phyloP scores from a whole-genome alignment of 2,329 filamentous ascomycete species.

The Rugonectria rugulosa region DNA sequence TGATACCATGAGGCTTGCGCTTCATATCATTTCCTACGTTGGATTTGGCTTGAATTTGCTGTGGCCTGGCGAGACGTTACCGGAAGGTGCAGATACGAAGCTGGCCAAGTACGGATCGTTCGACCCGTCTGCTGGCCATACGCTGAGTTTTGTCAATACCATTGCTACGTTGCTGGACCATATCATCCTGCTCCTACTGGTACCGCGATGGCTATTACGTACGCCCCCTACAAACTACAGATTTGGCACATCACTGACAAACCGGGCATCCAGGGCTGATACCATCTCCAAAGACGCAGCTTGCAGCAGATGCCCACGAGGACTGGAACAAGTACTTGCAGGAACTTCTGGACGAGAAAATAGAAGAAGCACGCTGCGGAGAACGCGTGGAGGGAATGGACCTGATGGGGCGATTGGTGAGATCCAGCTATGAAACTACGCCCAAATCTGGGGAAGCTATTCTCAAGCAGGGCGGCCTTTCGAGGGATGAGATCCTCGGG shows the following conservation, averaged over 20 bases:
- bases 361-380: conserved; percentile 48
- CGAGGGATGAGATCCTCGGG: conserved; percentile 72
- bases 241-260: conserved; percentile 9
- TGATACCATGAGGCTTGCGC: conserved; percentile 70
- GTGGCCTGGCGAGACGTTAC: conserved; percentile 68
- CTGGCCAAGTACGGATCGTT: conserved; percentile 58
- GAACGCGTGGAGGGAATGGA: conserved; percentile 56
- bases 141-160: conserved; percentile 71
- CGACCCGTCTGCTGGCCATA: conserved; percentile 59
- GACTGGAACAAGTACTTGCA: conserved; percentile 76
- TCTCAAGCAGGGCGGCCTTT: conserved; percentile 50
- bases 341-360: conserved; percentile 71
- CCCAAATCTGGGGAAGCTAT: neutral
- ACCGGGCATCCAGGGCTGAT: conserved; percentile 45
- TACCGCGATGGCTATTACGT: conserved; percentile 65
- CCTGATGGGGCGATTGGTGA: conserved; percentile 59
- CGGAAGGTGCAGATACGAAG: conserved; percentile 51
- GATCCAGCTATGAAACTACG: conserved; percentile 45
- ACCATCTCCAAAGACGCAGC: conserved; percentile 59
- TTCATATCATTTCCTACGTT: conserved; percentile 69
- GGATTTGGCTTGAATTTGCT: conserved; percentile 72
- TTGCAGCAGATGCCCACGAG: conserved; percentile 60
- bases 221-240: conserved; percentile 29
- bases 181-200: conserved; percentile 67
- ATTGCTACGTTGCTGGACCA: conserved; percentile 68